Percentiles rank a stretch among this genome's conserved stretches.
phyloP scores from a whole-genome alignment of 176 grass and related monocot genomes.

The Eleusine coracana region DNA sequence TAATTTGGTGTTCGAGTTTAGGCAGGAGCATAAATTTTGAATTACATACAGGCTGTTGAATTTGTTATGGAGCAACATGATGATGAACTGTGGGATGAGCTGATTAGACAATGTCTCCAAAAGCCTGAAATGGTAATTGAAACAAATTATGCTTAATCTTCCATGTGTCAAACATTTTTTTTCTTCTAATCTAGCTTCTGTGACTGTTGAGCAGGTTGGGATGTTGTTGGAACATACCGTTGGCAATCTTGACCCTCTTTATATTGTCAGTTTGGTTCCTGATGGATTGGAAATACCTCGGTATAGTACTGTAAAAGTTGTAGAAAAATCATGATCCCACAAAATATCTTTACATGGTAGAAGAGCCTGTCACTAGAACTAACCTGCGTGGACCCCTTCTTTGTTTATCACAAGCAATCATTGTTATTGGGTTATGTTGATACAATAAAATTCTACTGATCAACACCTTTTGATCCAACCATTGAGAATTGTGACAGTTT shows the following conservation, averaged over 20 bases:
- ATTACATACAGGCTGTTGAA: conserved; percentile 82
- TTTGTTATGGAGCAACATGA: conserved; percentile 93
- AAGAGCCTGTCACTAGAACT: conserved; percentile 13
- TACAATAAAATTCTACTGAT: neutral
- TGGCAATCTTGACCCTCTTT: conserved; percentile 95
- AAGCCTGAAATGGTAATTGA: conserved; percentile 92
- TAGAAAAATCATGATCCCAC: neutral
- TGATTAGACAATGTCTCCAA: conserved; percentile 84
- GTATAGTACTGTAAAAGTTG: conserved; percentile 27
- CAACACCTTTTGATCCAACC: neutral
- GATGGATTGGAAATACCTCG: conserved; percentile 97
- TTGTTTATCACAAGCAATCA: neutral
- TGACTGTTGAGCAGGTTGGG: conserved; percentile 74
- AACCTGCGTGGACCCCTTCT: neutral
- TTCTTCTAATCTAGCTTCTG: conserved; percentile 14
- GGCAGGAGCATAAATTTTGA: conserved; percentile 29
- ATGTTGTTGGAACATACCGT: conserved; percentile 98
- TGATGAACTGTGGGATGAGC: conserved; percentile 95
- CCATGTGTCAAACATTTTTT: neutral
- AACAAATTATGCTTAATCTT: conserved; percentile 27
- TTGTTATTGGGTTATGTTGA: neutral
- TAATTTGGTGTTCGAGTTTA: conserved; percentile 3
- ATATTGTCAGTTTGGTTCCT: conserved; percentile 95
- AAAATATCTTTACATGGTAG: conserved; percentile 14
- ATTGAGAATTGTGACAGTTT: neutral